Percentiles rank a stretch among this genome's conserved stretches.
Conservation (phyloP, 2,329 filamentous ascomycete genomes). For the Claviceps citrina region DNA sequence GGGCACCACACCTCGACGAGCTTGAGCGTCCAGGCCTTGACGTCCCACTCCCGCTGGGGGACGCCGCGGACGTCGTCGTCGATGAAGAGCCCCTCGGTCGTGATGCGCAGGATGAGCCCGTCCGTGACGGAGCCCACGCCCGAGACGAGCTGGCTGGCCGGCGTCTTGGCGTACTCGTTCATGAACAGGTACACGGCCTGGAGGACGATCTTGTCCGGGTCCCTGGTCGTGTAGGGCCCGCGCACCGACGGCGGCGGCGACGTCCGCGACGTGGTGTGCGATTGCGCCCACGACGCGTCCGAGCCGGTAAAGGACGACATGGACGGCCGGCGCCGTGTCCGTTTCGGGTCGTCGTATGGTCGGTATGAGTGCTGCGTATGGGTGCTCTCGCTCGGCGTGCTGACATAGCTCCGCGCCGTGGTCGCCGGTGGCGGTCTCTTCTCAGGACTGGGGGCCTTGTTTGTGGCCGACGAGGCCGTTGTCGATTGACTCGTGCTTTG, state of each 20-base stretch:
- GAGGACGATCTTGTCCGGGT: conserved; percentile 93
- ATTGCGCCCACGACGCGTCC: conserved; percentile 74
- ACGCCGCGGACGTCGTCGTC: conserved; percentile 87
- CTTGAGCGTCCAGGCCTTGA: conserved; percentile 96
- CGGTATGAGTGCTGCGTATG: conserved; percentile 68
- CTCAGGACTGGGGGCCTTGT: conserved; percentile 16
- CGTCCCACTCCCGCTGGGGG: conserved; percentile 94
- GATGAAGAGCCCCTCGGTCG: conserved; percentile 88
- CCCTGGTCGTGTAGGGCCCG: conserved; percentile 68
- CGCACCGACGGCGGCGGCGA: conserved; percentile 68
- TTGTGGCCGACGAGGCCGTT: conserved; percentile 11
- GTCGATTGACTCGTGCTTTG: no score
- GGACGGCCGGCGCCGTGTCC: conserved; percentile 43
- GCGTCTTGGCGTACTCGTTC: conserved; percentile 75
- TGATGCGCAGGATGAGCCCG: conserved; percentile 79
- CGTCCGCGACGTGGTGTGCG: conserved; percentile 68
- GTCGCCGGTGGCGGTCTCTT: conserved; percentile 30
- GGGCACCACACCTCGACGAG: conserved; percentile 77
- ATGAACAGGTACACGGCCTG: conserved; percentile 86
- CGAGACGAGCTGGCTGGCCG: conserved; percentile 75
- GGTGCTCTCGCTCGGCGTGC: conserved; percentile 43
- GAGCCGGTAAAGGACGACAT: conserved; percentile 54
- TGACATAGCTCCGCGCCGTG: conserved; percentile 42
- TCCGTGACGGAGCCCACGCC: conserved; percentile 78
- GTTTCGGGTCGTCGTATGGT: conserved; percentile 57